Base-by-base conservation (phyloP, 176 grass and related monocot genomes). In the Avena sativa region DNA sequence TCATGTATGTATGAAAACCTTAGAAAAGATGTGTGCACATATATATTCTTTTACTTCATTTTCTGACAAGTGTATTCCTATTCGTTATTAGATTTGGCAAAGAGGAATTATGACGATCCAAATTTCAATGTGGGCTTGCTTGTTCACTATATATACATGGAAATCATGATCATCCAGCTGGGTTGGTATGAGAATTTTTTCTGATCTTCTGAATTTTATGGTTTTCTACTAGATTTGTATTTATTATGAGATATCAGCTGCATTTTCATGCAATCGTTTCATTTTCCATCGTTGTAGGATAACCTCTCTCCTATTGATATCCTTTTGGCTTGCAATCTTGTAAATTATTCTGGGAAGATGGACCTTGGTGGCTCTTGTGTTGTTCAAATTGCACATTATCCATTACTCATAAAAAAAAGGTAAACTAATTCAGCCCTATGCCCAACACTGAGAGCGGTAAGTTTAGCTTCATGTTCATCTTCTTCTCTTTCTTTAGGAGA, bases 301-400 rank as follows among this genome's bases (percentile, higher is more conserved):
- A 96, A 99, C 56, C 92, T 93, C 66, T 99, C 94, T 51, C 92
- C 97, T 51, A 99, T 99, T 60, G 94, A 96, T 77, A 99, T 99
- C 79, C 90, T 99, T 75, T 99, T 92, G 8, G 90, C 94, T 80
- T 96, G 94, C 86, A 99, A 99, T 93, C 87, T 99, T 87, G 92
- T 96, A 67, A 99, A 99, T 84, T 99, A 99, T 89, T 99, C 96
- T 72, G 97, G 97, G 61, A 96, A 99, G 86, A 93, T 43, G 94
- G 92, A 91, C 40, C 92, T 99, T 55, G 97, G 90, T 52, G 89
- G 89, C 44, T 98, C 97, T 89, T 92, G 94, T 23, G 89, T 98
- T 88, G 91, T 94, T 55, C 87, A 96, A 85, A 93, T 99, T 83
- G 74, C 87, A 74, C 77, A 96, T 61, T 83, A 90, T 92, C 94